Conservation (phyloP, 129 eudicot genomes). For the Ambrosia artemisiifolia region DNA sequence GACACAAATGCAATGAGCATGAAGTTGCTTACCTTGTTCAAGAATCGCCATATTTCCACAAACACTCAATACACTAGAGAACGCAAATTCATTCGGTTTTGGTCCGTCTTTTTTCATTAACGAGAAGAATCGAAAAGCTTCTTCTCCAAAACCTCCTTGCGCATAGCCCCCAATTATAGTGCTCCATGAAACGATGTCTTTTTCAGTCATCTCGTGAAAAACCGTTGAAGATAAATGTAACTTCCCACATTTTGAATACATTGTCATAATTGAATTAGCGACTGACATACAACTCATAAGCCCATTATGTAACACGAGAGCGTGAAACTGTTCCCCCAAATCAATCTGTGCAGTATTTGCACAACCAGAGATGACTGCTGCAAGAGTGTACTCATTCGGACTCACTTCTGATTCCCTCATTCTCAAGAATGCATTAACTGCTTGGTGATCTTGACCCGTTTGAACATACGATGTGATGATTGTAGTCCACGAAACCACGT, state of each 20-base stretch:
- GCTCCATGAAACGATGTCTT: conserved; percentile 86
- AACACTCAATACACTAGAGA: conserved; percentile 73
- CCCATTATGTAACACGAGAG: conserved; percentile 48
- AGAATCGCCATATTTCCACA: conserved; percentile 74
- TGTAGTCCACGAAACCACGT: conserved; percentile 93
- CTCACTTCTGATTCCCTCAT: conserved; percentile 53
- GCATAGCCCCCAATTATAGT: conserved; percentile 73
- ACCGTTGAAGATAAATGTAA: conserved; percentile 38
- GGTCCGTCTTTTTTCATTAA: conserved; percentile 79
- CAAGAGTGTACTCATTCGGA: conserved; percentile 80
- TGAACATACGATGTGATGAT: conserved; percentile 63
- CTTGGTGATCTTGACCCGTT: conserved; percentile 46
- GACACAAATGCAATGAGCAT: conserved; percentile 54
- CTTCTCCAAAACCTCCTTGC: conserved; percentile 70
- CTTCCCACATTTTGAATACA: conserved; percentile 76
- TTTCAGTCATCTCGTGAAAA: conserved; percentile 54
- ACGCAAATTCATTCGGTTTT: conserved; percentile 79
- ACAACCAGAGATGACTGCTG: conserved; percentile 71
- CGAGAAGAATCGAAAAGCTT: conserved; percentile 59
- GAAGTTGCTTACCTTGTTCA: conserved; percentile 86
- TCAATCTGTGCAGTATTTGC: conserved; percentile 43
- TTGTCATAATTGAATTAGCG: conserved; percentile 72
- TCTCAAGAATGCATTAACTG: conserved; percentile 47
- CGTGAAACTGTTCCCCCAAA: conserved; percentile 75
- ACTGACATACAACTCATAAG: conserved; percentile 53